Evolutionary conservation across 2,329 filamentous ascomycete genomes (phyloP), one percentile per base, ranked within the genome.

Genomic region (Diaporthe humulicola): DNA sequence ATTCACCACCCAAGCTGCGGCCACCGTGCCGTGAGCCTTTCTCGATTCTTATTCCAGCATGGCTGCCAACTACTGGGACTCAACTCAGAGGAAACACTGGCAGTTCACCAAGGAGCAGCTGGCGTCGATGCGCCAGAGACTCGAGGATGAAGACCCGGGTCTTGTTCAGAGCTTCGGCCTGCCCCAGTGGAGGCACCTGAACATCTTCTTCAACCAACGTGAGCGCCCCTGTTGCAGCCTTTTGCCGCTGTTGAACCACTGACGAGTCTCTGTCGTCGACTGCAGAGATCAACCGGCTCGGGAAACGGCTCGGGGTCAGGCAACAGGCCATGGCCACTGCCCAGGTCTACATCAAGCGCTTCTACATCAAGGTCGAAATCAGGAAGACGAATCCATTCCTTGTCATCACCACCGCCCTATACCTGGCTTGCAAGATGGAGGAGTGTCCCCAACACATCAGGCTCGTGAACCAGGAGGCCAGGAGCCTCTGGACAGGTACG

Each of bases 41-140:
- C 77, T 3, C 74, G 73, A 10, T 77, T 77, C 33, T 38, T 78
- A 4, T 25, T 38, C 56, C 73, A 80, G 74, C 71, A 98, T 98
- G 96, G 95, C 96, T 45, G 94, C 96, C 82, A 98, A 96, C 85
- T 99, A 96, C 86, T 99, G 96, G 96, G 93, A 95, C 77, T 98
- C 97, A 73, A 97, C 95, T 36, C 97, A 99, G 85, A 91, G 93
- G 79, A 93, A 92, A 79, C 91, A 94, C 86, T 99, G 97, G 97
- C 93, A 95, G 73, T 98, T 98, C 84, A 93, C 94, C 61, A 93
- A 95, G 81, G 92, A 95, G 76, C 92, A 96, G 82, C 89, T 99
- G 71, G 90, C 91, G 19, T 89, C 93, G 70, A 91, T 94, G 82
- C 93, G 96, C 73, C 91, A 93, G 81, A 91, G 91, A 80, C 91